phyloP scores from a whole-genome alignment of 1,284 basidiomycete genomes.

The Cryptococcus sp. region DNA sequence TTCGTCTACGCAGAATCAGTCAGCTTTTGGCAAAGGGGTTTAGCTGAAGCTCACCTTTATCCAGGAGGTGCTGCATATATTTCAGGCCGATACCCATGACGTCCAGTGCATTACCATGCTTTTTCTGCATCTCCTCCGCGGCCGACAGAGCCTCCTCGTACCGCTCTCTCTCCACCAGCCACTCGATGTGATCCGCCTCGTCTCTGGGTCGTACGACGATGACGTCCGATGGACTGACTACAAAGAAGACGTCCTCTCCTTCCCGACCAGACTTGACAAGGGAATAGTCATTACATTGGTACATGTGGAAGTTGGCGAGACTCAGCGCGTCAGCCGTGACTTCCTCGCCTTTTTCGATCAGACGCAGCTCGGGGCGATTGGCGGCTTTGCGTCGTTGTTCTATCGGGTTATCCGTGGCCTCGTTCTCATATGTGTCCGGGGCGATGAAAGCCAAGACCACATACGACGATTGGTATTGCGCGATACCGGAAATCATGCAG shows the following conservation, averaged over 20 bases:
- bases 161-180: slow-evolving; percentile 81
- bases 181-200: slow-evolving; percentile 83
- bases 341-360: slow-evolving; percentile 91
- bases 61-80: slow-evolving; percentile 78
- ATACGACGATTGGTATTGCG: slow-evolving; percentile 73
- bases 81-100: slow-evolving; percentile 75
- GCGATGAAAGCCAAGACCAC: slow-evolving; percentile 76
- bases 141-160: slow-evolving; percentile 88
- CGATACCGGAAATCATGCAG: slow-evolving; percentile 91
- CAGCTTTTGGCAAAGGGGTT: not conserved
- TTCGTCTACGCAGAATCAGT: slow-evolving; percentile 60
- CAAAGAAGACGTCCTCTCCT: slow-evolving; percentile 60
- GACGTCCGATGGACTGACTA: slow-evolving; percentile 84
- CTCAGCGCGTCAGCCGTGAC: slow-evolving; percentile 81
- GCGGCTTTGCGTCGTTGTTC: slow-evolving; percentile 77
- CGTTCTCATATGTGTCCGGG: slow-evolving; percentile 57
- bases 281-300: slow-evolving; percentile 90
- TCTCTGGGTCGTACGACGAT: slow-evolving; percentile 84
- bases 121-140: slow-evolving; percentile 65
- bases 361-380: slow-evolving; percentile 86
- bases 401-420: slow-evolving; percentile 68
- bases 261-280: slow-evolving; percentile 57
- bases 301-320: slow-evolving; percentile 75
- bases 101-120: slow-evolving; percentile 58
- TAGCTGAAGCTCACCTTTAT: slow-evolving; percentile 61